Base-by-base conservation (phyloP, 2,329 filamentous ascomycete species). In the Calonectria leucothoes region DNA sequence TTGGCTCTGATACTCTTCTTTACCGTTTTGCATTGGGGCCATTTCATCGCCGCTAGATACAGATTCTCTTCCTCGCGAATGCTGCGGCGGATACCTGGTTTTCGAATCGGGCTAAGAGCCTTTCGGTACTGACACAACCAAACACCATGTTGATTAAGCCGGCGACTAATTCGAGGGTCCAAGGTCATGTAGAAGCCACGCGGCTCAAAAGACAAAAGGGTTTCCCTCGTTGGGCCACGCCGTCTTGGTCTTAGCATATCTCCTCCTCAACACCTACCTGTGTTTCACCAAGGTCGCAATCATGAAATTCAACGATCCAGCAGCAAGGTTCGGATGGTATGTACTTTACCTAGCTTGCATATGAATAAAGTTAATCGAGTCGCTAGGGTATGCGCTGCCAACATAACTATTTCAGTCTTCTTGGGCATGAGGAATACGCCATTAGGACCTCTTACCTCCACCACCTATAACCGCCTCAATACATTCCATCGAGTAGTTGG, bases 401-500 rank as follows among this genome's bases (percentile, higher is more conserved):
- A 90, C 68, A 80, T 80, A 69, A 70, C 70, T 1, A 75, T 88
- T 39, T 83, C 83, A 12, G 80, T 88, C 6, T 83, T 87, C 25
- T 85, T 88, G 3, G 87, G 89, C 31, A 81, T 90, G 14, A 85
- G 87, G 69, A 89, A 89, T 69, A 89, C 87, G 0, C 88, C 87
- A 0, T 77, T 90, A 7, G 84, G 84, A 86, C 25, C 17, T 3
- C 8, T 76, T 0, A 61, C 68, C 2, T 23, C 52, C 0, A 20
- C 59, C 14, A 64, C 87, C 3, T 87, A 89, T 71, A 87, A 87
- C 63, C 82, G 85, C 31, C 82, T 90, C 11, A 89, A 89, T 55
- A 78, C 84, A 2, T 81, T 89, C 6, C 89, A 90, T 74, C 84
- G 86, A 49, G 77, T 86, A 4, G 84, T 84, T 3, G 88, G 88